Percentiles rank a stretch among this genome's conserved stretches.
Conservation (phyloP, 2,329 filamentous ascomycete genomes). For the Dactylella cylindrospora region DNA sequence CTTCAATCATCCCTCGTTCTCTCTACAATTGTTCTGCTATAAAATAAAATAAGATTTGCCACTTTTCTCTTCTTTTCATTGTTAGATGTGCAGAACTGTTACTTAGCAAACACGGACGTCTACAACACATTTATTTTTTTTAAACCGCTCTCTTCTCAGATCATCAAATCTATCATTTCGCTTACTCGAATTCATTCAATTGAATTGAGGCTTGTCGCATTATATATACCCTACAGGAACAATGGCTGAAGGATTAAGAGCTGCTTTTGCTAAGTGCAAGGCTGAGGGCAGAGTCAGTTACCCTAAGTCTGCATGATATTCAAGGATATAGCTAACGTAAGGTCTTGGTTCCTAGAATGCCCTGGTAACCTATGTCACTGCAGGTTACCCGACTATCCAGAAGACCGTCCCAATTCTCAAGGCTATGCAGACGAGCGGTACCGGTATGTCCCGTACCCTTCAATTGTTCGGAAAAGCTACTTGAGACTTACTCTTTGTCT, state of each 20-base stretch:
- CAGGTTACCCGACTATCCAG: constrained; percentile 81
- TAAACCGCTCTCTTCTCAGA: background rate
- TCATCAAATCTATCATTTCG: constrained; percentile 3
- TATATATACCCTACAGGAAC: constrained; percentile 7
- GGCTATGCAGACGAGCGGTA: constrained; percentile 86
- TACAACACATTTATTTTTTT: background rate
- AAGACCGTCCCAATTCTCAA: constrained; percentile 82
- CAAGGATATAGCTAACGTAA: constrained; percentile 17
- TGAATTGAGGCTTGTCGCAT: no score
- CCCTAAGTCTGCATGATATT: background rate
- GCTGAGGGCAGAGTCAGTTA: constrained; percentile 55
- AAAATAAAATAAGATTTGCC: no score
- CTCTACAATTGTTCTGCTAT: no score
- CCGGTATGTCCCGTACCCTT: constrained; percentile 62
- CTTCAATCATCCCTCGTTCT: no score
- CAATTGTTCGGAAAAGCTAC: background rate
- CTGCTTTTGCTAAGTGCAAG: constrained; percentile 62
- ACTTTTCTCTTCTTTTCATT: no score
- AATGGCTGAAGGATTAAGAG: constrained; percentile 57
- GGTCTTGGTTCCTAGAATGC: constrained; percentile 61
- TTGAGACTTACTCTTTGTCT: constrained; percentile 16
- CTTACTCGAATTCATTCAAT: constrained; percentile 19
- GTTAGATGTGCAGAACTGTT: no score
- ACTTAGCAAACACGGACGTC: background rate
- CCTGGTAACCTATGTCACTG: constrained; percentile 93